A percentile compares a stretch with the other conserved stretches of the same genome.
These are phyloP conservation scores for Mediolabrus comicus DNA, from an alignment of 108 stramenopile species.

Conservation along the genomic window DNA sequence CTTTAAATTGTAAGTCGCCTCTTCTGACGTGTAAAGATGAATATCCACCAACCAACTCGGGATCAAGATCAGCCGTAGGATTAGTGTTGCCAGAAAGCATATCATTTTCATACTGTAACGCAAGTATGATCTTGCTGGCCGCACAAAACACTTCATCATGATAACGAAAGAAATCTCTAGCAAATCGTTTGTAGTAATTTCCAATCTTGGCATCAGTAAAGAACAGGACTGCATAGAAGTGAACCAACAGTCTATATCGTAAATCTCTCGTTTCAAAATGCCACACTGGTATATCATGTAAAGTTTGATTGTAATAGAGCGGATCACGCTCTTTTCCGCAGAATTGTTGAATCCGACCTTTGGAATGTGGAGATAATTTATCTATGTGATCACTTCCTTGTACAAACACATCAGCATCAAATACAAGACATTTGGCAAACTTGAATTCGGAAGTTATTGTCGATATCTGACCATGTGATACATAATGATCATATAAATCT, in stretches of 20 bases:
- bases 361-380: conserved; percentile 48
- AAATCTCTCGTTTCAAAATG: conserved; percentile 47
- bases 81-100: conserved; percentile 27
- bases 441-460: conserved; percentile 16
- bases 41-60: conserved; percentile 41
- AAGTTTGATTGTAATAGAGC: conserved; percentile 47
- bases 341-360: conserved; percentile 52
- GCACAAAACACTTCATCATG: conserved; percentile 85
- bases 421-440: conserved; percentile 53
- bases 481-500: conserved; percentile 43
- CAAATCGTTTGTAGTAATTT: conserved; percentile 72
- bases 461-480: conserved; percentile 13
- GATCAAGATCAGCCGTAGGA: conserved; percentile 25
- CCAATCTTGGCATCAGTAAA: conserved; percentile 68
- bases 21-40: conserved; percentile 56
- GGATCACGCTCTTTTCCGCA: conserved; percentile 52
- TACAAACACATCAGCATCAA: conserved; percentile 55
- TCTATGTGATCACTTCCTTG: conserved; percentile 11
- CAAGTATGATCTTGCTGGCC: conserved; percentile 74
- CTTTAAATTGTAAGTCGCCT: conserved; percentile 53
- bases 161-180: conserved; percentile 80
- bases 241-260: conserved; percentile 54
- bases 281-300: conserved; percentile 44
- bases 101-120: conserved; percentile 59
- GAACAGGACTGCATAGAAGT: conserved; percentile 75